Base-by-base conservation (phyloP, 2,329 filamentous ascomycete genomes). In the Colletotrichum lentis region DNA sequence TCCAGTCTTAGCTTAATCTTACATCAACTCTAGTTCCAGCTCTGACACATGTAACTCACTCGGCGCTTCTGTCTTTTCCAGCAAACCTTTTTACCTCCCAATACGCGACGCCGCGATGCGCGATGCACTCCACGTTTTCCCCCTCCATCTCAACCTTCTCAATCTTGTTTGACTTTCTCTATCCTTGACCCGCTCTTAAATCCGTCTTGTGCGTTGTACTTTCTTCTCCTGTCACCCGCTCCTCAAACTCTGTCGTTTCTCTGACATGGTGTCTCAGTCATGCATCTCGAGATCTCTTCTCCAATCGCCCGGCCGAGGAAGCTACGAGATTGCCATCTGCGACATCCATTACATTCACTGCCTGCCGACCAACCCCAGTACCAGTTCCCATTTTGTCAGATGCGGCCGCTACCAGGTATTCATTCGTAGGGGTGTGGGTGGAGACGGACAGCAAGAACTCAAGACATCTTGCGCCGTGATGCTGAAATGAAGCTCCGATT, bases 181-280 rank as follows among this genome's bases (percentile, higher is more conserved):
- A 37, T 46, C 43, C 57, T 62, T 35, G 41, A 59, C 49, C 63
- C 57, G 53, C 35, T 41, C 64, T 54, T 35, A 43, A 31, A 43
- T 49, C 37, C 62, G n/a, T 39, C 35, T n/a, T n/a, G n/a, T n/a
- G n/a, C n/a, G n/a, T 43, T 55, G 31, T 41, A 31, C 49, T 68
- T 68, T 49, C 63, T 66, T 69, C 43, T 67, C 37, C 47, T 57
- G 39, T 46, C 56, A 24, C 53, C 52, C 63, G 46, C 52, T 24
- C 44, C 49, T 41, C 8, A 52, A 60, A 56, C 44, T 62, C 37
- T 39, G 27, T 58, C 56, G 50, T 66, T 66, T 69, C 67, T 67
- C 63, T 69, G 52, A 67, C 67, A 62, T 44, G 46, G 44, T 69
- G 67, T 69, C 67, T 67, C 57, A 67, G 49, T 52, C 63, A 41